Evolutionary conservation across 352 stramenopile species (phyloP), one percentile per base, ranked within the genome.

Genomic region (Thraustotheca clavata): DNA sequence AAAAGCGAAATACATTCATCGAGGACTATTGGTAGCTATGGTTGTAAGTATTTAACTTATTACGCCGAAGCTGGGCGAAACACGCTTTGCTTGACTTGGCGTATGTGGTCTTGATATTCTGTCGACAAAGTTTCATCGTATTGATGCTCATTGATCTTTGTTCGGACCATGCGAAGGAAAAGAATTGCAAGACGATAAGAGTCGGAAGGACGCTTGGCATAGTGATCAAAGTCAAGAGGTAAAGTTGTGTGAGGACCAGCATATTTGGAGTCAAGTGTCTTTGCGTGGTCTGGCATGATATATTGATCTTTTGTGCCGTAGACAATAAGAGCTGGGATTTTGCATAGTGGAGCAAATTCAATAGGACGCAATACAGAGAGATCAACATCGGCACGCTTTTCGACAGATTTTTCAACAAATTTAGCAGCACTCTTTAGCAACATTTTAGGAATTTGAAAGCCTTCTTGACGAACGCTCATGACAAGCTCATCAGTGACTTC

Each of bases 341-440:
- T 76, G 67, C 83, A 93, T n/a, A 75, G 69, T 12, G 69, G 49
- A 6, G 87, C 86, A 59, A 87, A 88, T 29, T 90, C 79, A 40
- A 92, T 68, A 16, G 86, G 86, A 9, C 76, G 72, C 26, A 95
- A 71, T 24, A 79, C 47, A 1, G 86, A 74, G 18, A 93, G 60
- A 43, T 89, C 79, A 35, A 95, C 79, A 11, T 85, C 83, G 1
- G 83, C 77, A 47, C 81, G 77, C 59, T 90, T 88, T 70, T 78
- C 80, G 55, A 92, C 76, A 48, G 82, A 91, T 61, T 88, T 79
- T 60, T 86, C 71, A 59, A 95, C 74, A 18, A 87, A 78, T 4
- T 68, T 70, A 35, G 82, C 62, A 12, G 75, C 83, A 49, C 89
- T 68, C 63, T 89, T 87, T 49, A 92, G 75, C 18, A 93, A 66